These are phyloP conservation scores for Camellia oleifera DNA, from an alignment of 179 eudicot species.

Conservation along the genomic window DNA sequence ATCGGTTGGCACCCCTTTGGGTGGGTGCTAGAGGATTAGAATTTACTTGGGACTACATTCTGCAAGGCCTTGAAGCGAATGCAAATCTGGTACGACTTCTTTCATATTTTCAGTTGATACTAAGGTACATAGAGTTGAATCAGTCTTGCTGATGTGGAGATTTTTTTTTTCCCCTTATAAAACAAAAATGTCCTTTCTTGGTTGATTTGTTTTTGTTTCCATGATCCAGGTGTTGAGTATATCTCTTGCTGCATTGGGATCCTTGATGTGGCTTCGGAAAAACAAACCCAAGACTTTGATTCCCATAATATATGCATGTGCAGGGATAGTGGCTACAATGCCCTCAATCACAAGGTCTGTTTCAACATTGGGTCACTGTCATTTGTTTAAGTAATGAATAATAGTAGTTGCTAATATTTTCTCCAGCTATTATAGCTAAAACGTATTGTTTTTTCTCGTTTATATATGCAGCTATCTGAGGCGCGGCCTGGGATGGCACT, in stretches of 20 bases:
- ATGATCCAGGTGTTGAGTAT: conserved; percentile 61
- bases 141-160: not conserved
- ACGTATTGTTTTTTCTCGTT: not conserved
- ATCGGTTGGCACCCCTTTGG: conserved; percentile 97
- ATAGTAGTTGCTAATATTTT: not conserved
- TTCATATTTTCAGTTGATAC: not conserved
- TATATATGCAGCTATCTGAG: conserved; percentile 66
- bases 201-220: conserved; percentile 11
- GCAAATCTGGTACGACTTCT: conserved; percentile 71
- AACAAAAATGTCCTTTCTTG: not conserved
- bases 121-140: no score
- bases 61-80: conserved; percentile 99
- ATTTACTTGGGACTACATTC: conserved; percentile 90
- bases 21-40: conserved; percentile 97
- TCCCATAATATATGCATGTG: conserved; percentile 85
- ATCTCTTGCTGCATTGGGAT: conserved; percentile 94
- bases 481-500: conserved; percentile 88
- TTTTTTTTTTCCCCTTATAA: not conserved
- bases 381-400: not conserved
- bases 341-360: conserved; percentile 88
- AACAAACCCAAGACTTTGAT: conserved; percentile 90
- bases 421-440: not conserved
- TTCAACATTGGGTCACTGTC: not conserved
- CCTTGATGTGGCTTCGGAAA: conserved; percentile 97
- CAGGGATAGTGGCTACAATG: conserved; percentile 91